A percentile compares a stretch with the other conserved stretches of the same genome.
phyloP scores from a whole-genome alignment of 257 asterid species.

The Verbascum thapsus region DNA sequence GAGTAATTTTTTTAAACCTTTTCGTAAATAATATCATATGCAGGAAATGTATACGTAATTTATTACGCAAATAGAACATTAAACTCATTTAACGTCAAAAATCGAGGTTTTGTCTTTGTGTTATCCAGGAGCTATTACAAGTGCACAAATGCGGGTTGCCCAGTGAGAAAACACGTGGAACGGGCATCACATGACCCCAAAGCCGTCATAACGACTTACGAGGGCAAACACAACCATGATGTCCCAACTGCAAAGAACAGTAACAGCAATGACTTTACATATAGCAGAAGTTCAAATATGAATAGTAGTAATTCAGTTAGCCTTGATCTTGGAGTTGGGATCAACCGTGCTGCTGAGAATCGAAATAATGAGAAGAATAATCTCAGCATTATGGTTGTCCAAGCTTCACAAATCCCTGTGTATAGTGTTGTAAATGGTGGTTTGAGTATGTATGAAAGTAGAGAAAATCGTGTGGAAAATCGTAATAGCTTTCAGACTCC shows the following conservation, averaged over 20 bases:
- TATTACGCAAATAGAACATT: no score
- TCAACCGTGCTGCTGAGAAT: no score
- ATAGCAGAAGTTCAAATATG: no score
- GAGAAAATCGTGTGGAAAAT: constrained; percentile 26
- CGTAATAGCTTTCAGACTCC: constrained; percentile 31
- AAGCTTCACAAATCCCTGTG: constrained; percentile 39
- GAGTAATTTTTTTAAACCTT: no score
- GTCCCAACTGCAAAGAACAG: constrained; percentile 50
- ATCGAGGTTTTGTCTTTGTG: neutral
- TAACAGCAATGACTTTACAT: no score
- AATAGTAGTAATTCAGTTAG: constrained; percentile 38
- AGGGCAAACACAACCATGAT: constrained; percentile 67
- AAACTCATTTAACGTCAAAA: neutral
- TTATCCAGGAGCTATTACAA: constrained; percentile 69
- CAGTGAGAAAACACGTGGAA: constrained; percentile 70
- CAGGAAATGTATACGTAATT: no score
- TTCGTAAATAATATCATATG: no score
- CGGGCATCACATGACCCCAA: constrained; percentile 69
- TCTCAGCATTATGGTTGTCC: no score
- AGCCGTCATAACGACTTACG: constrained; percentile 72
- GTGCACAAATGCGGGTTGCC: constrained; percentile 65
- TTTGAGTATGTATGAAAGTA: constrained; percentile 28
- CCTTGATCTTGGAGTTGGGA: constrained; percentile 65
- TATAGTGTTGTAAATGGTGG: constrained; percentile 31
- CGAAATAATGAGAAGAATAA: no score